phyloP scores from a whole-genome alignment of 208 protist genomes.

The Porcisia hertigi region DNA sequence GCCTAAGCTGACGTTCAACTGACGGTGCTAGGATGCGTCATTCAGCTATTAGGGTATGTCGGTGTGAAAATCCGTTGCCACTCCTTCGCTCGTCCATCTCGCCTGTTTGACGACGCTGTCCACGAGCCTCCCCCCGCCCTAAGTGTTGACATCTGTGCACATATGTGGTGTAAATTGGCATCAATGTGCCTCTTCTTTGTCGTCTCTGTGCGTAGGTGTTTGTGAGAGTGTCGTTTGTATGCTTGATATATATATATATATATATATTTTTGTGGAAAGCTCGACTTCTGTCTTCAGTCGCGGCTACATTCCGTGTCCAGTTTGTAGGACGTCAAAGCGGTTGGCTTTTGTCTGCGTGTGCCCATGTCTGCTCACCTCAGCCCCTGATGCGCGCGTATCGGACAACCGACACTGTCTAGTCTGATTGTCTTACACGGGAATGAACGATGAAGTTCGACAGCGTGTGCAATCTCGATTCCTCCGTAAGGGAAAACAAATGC shows the following conservation, averaged over 20 bases:
- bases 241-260: too few species aligned
- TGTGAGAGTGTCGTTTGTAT: not conserved
- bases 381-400: not conserved
- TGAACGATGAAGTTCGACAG: not conserved
- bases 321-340: not conserved
- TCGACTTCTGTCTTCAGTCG: not conserved
- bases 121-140: not conserved
- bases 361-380: too few species aligned
- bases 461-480: not conserved
- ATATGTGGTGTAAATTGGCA: not conserved
- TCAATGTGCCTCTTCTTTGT: not conserved
- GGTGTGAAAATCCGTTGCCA: not conserved
- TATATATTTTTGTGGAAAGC: not conserved
- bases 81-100: not conserved
- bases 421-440: not conserved
- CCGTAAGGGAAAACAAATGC: not conserved
- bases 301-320: not conserved
- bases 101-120: not conserved
- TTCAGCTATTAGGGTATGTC: slow-evolving; percentile 2
- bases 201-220: not conserved
- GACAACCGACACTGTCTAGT: not conserved
- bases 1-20: slow-evolving; percentile 20
- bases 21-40: not conserved
- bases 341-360: not conserved
- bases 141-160: not conserved